These are phyloP conservation scores for Camelina neglecta DNA, from an alignment of 345 rosid species.

Conservation along the genomic window DNA sequence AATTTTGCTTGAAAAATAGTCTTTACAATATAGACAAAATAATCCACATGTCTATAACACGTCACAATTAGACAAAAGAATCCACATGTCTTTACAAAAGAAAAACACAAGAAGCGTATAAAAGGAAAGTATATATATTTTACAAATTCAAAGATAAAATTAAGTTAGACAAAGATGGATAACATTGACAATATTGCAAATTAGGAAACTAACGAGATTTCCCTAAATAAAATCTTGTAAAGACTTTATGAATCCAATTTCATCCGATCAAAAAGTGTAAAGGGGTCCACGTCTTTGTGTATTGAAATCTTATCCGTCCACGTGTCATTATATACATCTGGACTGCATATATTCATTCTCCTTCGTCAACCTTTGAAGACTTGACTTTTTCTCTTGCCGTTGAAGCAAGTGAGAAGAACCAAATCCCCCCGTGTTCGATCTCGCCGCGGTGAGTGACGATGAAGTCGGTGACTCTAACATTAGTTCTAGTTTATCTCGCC, in stretches of 20 bases:
- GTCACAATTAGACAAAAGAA: no score
- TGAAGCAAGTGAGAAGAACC: slow-evolving; percentile 25
- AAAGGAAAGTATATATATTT: background rate
- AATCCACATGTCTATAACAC: no score
- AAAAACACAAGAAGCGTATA: background rate
- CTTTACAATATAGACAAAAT: background rate
- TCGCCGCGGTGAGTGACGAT: slow-evolving; percentile 22
- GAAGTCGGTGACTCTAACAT: slow-evolving; percentile 58
- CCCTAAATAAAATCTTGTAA: slow-evolving; percentile 8
- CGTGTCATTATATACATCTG: slow-evolving; percentile 27
- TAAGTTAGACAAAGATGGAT: background rate
- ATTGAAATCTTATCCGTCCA: slow-evolving; percentile 23
- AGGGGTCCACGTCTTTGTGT: slow-evolving; percentile 20
- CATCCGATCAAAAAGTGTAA: slow-evolving; percentile 1
- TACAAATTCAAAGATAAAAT: background rate
- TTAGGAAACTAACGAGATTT: slow-evolving; percentile 18
- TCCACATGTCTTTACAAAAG: no score
- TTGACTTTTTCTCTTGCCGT: slow-evolving; percentile 20
- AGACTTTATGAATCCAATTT: slow-evolving; percentile 10
- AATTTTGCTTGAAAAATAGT: background rate
- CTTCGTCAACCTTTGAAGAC: slow-evolving; percentile 24
- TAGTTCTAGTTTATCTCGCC: slow-evolving; percentile 68
- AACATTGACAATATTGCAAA: background rate
- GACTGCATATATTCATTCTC: slow-evolving; percentile 11
- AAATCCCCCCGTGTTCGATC: slow-evolving; percentile 8